Conservation (phyloP, 2,329 filamentous ascomycete genomes). For the Dryadomyces quercus-mongolicae region DNA sequence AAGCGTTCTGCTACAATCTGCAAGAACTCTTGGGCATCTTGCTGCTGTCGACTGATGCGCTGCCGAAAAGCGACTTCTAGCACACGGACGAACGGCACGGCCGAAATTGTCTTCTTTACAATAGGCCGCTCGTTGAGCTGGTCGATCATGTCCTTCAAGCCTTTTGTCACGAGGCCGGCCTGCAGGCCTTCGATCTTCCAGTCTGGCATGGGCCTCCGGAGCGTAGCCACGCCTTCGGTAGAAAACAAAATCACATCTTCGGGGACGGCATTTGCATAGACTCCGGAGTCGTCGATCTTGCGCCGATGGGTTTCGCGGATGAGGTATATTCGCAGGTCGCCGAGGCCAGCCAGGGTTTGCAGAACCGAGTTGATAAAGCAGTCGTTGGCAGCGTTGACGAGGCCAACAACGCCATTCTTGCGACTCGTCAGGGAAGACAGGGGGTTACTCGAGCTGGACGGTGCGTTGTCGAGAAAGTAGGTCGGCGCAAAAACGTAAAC, state of each 20-base stretch:
- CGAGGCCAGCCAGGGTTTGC: constrained; percentile 81
- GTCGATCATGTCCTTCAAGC: constrained; percentile 86
- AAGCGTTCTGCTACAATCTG: constrained; percentile 87
- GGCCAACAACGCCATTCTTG: constrained; percentile 80
- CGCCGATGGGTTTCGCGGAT: constrained; percentile 84
- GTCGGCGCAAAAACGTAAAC: constrained; percentile 98
- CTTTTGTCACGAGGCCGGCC: constrained; percentile 69
- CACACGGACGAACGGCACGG: constrained; percentile 68
- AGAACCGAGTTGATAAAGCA: constrained; percentile 96
- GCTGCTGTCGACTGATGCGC: constrained; percentile 85
- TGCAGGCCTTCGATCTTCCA: constrained; percentile 61
- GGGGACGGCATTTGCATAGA: constrained; percentile 56
- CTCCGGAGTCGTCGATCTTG: constrained; percentile 61
- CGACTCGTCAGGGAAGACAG: constrained; percentile 26
- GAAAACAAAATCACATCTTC: constrained; percentile 16
- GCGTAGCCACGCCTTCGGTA: background rate
- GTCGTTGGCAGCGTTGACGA: constrained; percentile 86
- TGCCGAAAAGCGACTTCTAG: constrained; percentile 81
- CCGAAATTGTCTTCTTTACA: constrained; percentile 85
- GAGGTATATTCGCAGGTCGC: constrained; percentile 79
- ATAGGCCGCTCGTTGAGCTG: constrained; percentile 87
- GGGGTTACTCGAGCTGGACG: constrained; percentile 29
- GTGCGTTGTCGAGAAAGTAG: constrained; percentile 81
- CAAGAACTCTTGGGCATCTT: constrained; percentile 94
- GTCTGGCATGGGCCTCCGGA: constrained; percentile 26